A percentile compares a stretch with the other conserved stretches of the same genome.
phyloP scores from a whole-genome alignment of 768 basidiomycete genomes.

The Lactifluus echinatus region DNA sequence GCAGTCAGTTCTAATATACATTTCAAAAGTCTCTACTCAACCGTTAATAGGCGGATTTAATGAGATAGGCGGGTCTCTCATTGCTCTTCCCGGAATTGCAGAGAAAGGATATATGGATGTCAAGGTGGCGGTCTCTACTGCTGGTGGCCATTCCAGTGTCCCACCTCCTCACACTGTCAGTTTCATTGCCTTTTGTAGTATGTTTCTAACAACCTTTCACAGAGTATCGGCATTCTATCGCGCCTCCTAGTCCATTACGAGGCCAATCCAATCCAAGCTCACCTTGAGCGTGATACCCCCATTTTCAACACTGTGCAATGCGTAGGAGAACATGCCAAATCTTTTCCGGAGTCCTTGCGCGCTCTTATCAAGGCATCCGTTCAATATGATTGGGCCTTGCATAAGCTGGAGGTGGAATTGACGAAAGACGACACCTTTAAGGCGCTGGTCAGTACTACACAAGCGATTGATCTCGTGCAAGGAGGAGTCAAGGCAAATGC shows the following conservation, averaged over 20 bases:
- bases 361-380: slow-evolving; percentile 24
- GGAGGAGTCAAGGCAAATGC: slow-evolving; percentile 40
- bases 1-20: slow-evolving; percentile 38
- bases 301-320: slow-evolving; percentile 34
- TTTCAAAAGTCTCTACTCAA: neutral
- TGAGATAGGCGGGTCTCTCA: slow-evolving; percentile 41
- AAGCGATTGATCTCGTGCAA: slow-evolving; percentile 34
- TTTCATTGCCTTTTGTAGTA: slow-evolving; percentile 24
- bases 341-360: slow-evolving; percentile 27
- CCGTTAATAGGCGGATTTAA: slow-evolving; percentile 38
- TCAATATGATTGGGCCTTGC: slow-evolving; percentile 27
- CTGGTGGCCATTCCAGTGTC: slow-evolving; percentile 81
- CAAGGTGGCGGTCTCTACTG: slow-evolving; percentile 49
- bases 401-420: slow-evolving; percentile 29
- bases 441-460: slow-evolving; percentile 27
- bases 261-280: slow-evolving; percentile 13
- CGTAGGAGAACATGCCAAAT: slow-evolving; percentile 34
- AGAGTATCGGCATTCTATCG: slow-evolving; percentile 70
- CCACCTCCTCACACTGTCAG: slow-evolving; percentile 80
- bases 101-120: slow-evolving; percentile 70
- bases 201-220: neutral
- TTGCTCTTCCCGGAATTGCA: slow-evolving; percentile 56
- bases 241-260: slow-evolving; percentile 20
- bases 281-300: slow-evolving; percentile 28
- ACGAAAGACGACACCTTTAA: slow-evolving; percentile 24